Conservation (phyloP, 169 alveolate species). For the Miamiensis avidus region DNA sequence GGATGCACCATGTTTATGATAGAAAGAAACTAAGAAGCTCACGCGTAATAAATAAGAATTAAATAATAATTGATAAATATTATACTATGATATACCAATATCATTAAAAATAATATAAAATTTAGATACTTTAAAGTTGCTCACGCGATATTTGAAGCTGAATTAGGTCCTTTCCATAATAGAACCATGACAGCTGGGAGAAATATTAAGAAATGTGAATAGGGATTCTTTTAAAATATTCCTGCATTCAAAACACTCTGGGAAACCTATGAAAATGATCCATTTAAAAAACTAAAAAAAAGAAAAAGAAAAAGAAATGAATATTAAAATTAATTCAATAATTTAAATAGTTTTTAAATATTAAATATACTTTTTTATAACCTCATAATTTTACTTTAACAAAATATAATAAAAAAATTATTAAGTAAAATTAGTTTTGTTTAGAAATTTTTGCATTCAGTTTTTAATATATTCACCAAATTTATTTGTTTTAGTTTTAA, state of each 20-base stretch:
- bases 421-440: too few species aligned
- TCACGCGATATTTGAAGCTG: slow-evolving; percentile 72
- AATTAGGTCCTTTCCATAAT: slow-evolving; percentile 78
- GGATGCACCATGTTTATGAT: slow-evolving; percentile 82
- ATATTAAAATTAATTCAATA: too few species aligned
- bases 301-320: slow-evolving; percentile 29
- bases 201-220: slow-evolving; percentile 33
- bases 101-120: too few species aligned
- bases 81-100: too few species aligned
- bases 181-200: slow-evolving; percentile 73
- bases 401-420: too few species aligned
- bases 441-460: too few species aligned
- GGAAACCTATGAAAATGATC: slow-evolving; percentile 42
- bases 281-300: slow-evolving; percentile 14
- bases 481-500: too few species aligned
- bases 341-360: too few species aligned
- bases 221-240: slow-evolving; percentile 2
- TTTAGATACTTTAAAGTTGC: slow-evolving; percentile 69
- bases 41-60: slow-evolving; percentile 12
- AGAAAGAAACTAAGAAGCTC: slow-evolving; percentile 74
- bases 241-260: slow-evolving; percentile 35
- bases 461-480: too few species aligned
- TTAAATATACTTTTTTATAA: too few species aligned
- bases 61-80: slow-evolving; percentile 35
- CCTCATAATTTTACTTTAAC: too few species aligned